Conservation (phyloP, 163 green algal species). For the Chloroidium sp. region DNA sequence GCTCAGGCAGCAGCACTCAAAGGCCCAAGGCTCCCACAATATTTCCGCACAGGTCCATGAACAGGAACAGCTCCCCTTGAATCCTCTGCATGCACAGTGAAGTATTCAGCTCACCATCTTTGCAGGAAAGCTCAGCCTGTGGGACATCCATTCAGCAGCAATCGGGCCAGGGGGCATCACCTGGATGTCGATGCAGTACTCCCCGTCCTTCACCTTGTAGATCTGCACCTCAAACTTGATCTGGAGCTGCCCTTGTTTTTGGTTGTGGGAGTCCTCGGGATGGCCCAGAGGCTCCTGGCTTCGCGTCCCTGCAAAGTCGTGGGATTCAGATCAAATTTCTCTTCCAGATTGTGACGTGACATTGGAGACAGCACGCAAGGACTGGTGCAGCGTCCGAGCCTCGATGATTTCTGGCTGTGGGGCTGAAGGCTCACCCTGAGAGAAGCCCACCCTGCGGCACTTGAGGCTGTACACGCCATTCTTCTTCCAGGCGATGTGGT, state of each 20-base stretch:
- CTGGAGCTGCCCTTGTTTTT: slow-evolving; percentile 11
- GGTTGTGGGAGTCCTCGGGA: too few relatives aligned
- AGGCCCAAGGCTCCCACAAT: slow-evolving; percentile 36
- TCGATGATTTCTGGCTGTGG: too few relatives aligned
- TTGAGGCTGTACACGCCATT: slow-evolving; percentile 83
- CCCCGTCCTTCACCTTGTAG: slow-evolving; percentile 86
- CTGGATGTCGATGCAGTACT: slow-evolving; percentile 93
- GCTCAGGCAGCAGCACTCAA: slow-evolving; percentile 7
- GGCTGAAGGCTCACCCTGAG: too few relatives aligned
- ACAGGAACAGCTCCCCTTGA: slow-evolving; percentile 58
- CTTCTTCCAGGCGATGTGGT: slow-evolving; percentile 81
- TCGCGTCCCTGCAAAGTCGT: too few relatives aligned
- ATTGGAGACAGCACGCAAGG: too few relatives aligned
- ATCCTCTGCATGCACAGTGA: slow-evolving; percentile 30
- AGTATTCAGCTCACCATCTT: background rate
- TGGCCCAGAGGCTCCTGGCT: too few relatives aligned
- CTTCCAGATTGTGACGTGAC: too few relatives aligned
- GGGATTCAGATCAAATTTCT: too few relatives aligned
- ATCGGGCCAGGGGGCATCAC: slow-evolving; percentile 13
- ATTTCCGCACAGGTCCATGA: slow-evolving; percentile 65
- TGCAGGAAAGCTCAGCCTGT: too few relatives aligned
- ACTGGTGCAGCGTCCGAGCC: too few relatives aligned
- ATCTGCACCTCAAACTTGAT: slow-evolving; percentile 89
- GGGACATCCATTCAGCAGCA: too few relatives aligned
- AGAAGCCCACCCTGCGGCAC: slow-evolving; percentile 43